Conservation (phyloP, 2,329 filamentous ascomycete genomes). For the Aspergillus flavus region DNA sequence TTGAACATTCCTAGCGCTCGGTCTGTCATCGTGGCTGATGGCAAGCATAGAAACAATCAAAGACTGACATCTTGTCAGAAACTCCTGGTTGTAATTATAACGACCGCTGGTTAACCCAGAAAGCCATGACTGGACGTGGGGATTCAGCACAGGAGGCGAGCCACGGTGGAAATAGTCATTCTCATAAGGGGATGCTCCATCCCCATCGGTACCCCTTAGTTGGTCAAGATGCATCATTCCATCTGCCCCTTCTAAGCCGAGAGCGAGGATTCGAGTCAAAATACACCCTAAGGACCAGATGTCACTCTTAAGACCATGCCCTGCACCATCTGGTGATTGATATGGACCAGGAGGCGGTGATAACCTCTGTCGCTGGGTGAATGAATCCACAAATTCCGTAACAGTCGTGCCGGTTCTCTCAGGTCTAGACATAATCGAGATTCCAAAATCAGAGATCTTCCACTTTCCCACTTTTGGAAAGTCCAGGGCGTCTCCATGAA, state of each 20-base stretch:
- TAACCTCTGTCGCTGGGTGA: background rate
- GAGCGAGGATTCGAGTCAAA: constrained; percentile 19
- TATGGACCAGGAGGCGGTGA: constrained; percentile 6
- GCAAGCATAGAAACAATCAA: constrained; percentile 6
- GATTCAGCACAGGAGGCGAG: constrained; percentile 12
- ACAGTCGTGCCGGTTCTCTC: background rate
- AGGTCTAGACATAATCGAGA: constrained; percentile 15
- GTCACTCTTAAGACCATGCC: constrained; percentile 17
- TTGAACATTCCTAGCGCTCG: background rate
- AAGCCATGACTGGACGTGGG: constrained; percentile 18
- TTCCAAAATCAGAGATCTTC: constrained; percentile 30
- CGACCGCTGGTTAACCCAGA: background rate
- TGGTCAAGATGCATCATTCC: constrained; percentile 11
- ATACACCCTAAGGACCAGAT: constrained; percentile 29
- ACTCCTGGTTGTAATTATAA: background rate
- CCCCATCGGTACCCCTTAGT: background rate
- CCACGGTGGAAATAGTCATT: constrained; percentile 16
- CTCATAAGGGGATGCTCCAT: constrained; percentile 4
- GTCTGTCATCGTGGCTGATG: constrained; percentile 7
- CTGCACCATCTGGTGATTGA: constrained; percentile 18
- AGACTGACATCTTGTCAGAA: background rate
- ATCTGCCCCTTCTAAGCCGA: constrained; percentile 12
- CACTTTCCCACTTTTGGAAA: constrained; percentile 21
- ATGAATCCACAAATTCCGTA: constrained; percentile 1
- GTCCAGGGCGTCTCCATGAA: background rate